phyloP scores from a whole-genome alignment of 2,329 filamentous ascomycete species.

The Drechslera avenae region DNA sequence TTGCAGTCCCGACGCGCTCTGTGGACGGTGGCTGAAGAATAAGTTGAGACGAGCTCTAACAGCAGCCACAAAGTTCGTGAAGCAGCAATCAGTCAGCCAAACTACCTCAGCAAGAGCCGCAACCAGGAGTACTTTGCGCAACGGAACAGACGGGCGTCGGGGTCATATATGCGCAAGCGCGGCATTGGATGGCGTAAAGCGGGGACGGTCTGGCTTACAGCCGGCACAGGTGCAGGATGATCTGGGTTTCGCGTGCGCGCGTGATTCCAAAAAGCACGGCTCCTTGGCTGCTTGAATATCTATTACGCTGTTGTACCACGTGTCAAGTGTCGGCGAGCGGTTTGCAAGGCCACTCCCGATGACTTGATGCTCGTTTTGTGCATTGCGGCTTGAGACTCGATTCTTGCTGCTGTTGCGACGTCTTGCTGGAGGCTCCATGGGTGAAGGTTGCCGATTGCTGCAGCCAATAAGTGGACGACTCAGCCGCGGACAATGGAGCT shows the following conservation, averaged over 20 bases:
- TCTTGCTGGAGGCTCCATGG: slow-evolving; percentile 1
- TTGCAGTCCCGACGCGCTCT: background rate
- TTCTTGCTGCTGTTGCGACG: slow-evolving; percentile 2
- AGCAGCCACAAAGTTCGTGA: background rate
- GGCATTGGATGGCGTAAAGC: slow-evolving; percentile 17
- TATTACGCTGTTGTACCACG: slow-evolving; percentile 19
- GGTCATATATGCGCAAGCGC: slow-evolving; percentile 23
- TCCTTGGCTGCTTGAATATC: slow-evolving; percentile 12
- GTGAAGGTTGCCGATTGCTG: slow-evolving; percentile 3
- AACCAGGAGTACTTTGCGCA: no score
- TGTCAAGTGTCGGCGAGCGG: background rate
- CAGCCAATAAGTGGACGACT: slow-evolving; percentile 28
- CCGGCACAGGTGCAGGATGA: slow-evolving; percentile 8
- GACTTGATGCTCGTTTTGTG: background rate
- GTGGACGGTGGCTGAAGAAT: slow-evolving; percentile 2
- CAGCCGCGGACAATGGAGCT: slow-evolving; percentile 30
- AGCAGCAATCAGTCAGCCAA: slow-evolving; percentile 11
- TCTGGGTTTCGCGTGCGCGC: slow-evolving; percentile 17
- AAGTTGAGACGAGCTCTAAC: background rate
- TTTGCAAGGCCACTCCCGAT: background rate
- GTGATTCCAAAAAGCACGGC: slow-evolving; percentile 20
- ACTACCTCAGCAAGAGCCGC: background rate
- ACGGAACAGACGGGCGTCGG: slow-evolving; percentile 6
- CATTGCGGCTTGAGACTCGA: background rate
- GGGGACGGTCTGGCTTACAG: slow-evolving; percentile 20